These are phyloP conservation scores for Crithidia acanthocephali DNA, from an alignment of 208 protist genomes.

Conservation along the genomic window DNA sequence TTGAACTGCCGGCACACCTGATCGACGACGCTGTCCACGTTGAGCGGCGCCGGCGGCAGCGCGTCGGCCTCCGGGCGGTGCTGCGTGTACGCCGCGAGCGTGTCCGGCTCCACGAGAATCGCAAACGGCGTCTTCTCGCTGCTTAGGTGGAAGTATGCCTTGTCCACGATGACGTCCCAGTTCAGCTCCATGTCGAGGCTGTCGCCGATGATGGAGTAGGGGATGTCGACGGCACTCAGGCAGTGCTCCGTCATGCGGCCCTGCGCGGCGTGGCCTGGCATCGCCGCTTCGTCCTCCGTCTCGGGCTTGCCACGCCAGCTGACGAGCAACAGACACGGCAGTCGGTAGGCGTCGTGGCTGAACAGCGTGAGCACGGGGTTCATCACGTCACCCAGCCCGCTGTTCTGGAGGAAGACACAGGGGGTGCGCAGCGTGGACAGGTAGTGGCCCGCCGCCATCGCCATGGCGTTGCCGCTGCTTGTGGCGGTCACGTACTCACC, in stretches of 20 bases:
- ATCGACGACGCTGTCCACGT: slow-evolving; percentile 64
- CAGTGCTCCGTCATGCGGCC: slow-evolving; percentile 60
- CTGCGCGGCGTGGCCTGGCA: slow-evolving; percentile 77
- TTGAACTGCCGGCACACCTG: slow-evolving; percentile 69
- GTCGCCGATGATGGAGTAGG: slow-evolving; percentile 61
- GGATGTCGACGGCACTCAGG: slow-evolving; percentile 55
- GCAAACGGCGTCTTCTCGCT: slow-evolving; percentile 64
- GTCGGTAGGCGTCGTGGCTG: slow-evolving; percentile 64
- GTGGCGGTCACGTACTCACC: slow-evolving; percentile 77
- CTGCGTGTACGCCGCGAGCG: slow-evolving; percentile 51
- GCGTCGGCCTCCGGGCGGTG: slow-evolving; percentile 27
- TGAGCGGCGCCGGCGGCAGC: slow-evolving; percentile 46
- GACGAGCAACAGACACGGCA: slow-evolving; percentile 85
- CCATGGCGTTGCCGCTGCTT: slow-evolving; percentile 86
- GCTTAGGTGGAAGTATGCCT: slow-evolving; percentile 64
- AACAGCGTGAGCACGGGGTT: slow-evolving; percentile 82
- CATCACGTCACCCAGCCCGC: slow-evolving; percentile 73
- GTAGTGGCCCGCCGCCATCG: slow-evolving; percentile 82
- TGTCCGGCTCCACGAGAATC: slow-evolving; percentile 63
- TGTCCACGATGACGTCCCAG: slow-evolving; percentile 54
- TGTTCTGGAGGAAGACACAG: slow-evolving; percentile 82
- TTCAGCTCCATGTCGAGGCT: slow-evolving; percentile 54
- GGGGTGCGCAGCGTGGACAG: slow-evolving; percentile 78
- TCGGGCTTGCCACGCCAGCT: slow-evolving; percentile 80
- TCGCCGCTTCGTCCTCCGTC: slow-evolving; percentile 48